These are phyloP conservation scores for Pterula multifida DNA, from an alignment of 1,284 basidiomycete species.

Conservation along the genomic window DNA sequence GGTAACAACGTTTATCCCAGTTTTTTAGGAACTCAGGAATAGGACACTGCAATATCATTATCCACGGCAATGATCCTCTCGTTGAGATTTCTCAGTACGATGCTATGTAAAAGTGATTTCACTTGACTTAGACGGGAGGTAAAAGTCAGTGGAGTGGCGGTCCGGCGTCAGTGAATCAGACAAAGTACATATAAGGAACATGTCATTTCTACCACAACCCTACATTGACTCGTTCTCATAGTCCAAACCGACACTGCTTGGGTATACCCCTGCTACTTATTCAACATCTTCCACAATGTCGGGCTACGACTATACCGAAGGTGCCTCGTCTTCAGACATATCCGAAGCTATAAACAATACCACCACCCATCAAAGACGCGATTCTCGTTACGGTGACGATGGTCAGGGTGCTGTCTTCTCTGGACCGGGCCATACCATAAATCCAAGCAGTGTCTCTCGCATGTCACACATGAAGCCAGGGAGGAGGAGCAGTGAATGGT, in stretches of 20 bases:
- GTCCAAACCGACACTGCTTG: no score
- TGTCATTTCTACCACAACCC: no score
- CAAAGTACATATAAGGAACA: no score
- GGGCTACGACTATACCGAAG: neutral
- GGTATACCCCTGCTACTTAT: no score
- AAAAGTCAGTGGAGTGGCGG: no score
- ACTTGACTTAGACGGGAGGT: no score
- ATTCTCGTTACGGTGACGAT: constrained; percentile 53
- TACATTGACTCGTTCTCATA: no score
- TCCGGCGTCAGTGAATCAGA: no score
- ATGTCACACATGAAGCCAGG: constrained; percentile 55
- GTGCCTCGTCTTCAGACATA: neutral
- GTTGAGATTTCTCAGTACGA: no score
- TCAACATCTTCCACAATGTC: neutral
- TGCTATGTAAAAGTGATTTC: no score
- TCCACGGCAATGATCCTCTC: constrained; percentile 70
- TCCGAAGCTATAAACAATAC: neutral
- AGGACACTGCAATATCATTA: constrained; percentile 78
- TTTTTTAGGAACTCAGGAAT: constrained; percentile 73
- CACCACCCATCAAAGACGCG: constrained; percentile 35
- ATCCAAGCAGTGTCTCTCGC: constrained; percentile 66
- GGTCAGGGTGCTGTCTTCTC: constrained; percentile 59
- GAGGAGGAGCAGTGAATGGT: constrained; percentile 46
- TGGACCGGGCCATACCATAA: constrained; percentile 57
- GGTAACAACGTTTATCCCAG: constrained; percentile 83